Percentiles rank a stretch among this genome's conserved stretches.
These are phyloP conservation scores for Huntiella savannae DNA, from an alignment of 2,329 filamentous ascomycete genomes.

Conservation along the genomic window DNA sequence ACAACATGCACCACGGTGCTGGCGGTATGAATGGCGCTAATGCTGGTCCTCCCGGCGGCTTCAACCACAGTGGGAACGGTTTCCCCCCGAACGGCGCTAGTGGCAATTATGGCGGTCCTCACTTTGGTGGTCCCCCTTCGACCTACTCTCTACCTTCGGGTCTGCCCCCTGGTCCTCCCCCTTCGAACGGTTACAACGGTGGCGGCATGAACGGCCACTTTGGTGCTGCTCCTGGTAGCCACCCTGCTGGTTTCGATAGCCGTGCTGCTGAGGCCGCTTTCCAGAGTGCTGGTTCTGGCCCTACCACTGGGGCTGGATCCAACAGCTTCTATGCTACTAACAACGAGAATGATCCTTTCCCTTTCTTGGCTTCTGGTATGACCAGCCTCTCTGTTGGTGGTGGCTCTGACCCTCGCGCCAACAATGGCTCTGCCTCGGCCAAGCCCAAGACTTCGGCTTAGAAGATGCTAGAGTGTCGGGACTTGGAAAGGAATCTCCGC, in stretches of 20 bases:
- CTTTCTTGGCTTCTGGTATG: conserved; percentile 59
- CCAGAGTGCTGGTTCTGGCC: conserved; percentile 67
- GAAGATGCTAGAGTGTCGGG: conserved; percentile 10
- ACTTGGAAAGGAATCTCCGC: background rate
- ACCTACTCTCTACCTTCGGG: conserved; percentile 80
- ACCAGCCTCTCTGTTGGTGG: conserved; percentile 53
- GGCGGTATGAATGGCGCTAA: conserved; percentile 24
- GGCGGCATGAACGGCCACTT: conserved; percentile 57
- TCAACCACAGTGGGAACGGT: conserved; percentile 13
- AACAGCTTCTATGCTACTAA: conserved; percentile 34
- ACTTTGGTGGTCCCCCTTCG: conserved; percentile 66
- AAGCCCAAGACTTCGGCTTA: conserved; percentile 40
- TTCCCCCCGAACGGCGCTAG: conserved; percentile 30
- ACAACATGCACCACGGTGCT: conserved; percentile 6
- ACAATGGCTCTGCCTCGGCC: conserved; percentile 35
- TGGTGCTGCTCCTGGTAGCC: conserved; percentile 55
- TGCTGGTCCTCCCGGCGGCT: conserved; percentile 25
- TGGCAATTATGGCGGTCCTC: conserved; percentile 28
- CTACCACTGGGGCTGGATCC: conserved; percentile 54
- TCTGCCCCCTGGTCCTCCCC: conserved; percentile 51
- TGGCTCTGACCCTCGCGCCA: conserved; percentile 38
- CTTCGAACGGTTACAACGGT: conserved; percentile 42
- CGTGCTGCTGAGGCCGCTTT: conserved; percentile 88
- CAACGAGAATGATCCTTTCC: conserved; percentile 55
- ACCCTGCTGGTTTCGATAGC: conserved; percentile 80